Conservation (phyloP, 164 flowering plant species). For the Euptelea pleiosperma region DNA sequence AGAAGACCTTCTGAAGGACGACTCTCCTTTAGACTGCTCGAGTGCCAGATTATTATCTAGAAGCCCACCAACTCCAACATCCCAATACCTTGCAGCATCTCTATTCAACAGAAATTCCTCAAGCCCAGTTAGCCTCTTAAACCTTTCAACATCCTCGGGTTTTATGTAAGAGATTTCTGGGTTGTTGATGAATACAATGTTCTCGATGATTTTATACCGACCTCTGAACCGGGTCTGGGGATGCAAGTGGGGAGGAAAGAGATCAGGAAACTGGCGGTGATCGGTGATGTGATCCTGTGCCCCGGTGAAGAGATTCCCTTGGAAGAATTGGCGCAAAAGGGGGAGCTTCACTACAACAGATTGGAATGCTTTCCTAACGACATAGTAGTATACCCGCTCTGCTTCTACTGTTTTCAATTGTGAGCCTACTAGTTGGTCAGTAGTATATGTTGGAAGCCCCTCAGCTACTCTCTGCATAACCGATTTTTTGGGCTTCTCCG, state of each 20-base stretch:
- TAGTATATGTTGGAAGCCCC: slow-evolving; percentile 40
- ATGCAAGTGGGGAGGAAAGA: slow-evolving; percentile 46
- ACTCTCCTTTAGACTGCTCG: slow-evolving; percentile 13
- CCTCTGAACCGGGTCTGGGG: slow-evolving; percentile 19
- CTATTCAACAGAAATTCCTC: slow-evolving; percentile 28
- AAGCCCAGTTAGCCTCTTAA: slow-evolving; percentile 44
- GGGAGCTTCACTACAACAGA: slow-evolving; percentile 31
- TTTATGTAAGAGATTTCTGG: slow-evolving; percentile 34
- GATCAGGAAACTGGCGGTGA: slow-evolving; percentile 41
- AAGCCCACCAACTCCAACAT: slow-evolving; percentile 1
- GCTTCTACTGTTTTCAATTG: slow-evolving; percentile 31
- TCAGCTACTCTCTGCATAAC: slow-evolving; percentile 42
- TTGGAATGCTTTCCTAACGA: slow-evolving; percentile 40
- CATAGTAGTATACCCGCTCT: slow-evolving; percentile 39
- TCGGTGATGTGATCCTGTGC: slow-evolving; percentile 1
- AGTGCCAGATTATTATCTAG: not conserved
- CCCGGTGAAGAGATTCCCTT: slow-evolving; percentile 28
- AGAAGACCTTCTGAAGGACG: slow-evolving; percentile 3
- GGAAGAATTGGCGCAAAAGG: slow-evolving; percentile 29
- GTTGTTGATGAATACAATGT: slow-evolving; percentile 38
- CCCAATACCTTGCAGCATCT: slow-evolving; percentile 22
- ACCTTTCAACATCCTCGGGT: slow-evolving; percentile 38
- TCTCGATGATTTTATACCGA: slow-evolving; percentile 27
- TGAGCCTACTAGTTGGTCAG: slow-evolving; percentile 39
- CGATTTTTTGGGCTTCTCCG: slow-evolving; percentile 32